Percentiles rank a stretch among this genome's conserved stretches.
Evolutionary conservation across 768 basidiomycete species (phyloP).

Genomic region (Psilocybe sp.): DNA sequence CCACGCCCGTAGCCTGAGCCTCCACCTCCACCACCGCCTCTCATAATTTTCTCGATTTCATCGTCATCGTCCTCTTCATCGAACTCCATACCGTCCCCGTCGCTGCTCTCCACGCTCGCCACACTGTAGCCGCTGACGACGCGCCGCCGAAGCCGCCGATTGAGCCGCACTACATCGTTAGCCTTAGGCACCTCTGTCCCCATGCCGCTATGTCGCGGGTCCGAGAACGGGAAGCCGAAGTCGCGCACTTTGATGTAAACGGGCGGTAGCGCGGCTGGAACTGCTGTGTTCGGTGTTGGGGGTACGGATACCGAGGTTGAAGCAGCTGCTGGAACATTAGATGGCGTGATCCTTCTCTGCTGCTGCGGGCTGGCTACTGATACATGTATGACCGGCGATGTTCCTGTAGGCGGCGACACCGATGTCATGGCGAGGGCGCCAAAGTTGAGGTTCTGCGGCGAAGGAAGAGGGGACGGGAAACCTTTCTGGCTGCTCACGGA

Average conservation of each 20-base stretch:
- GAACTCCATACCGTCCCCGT: conserved; percentile 20
- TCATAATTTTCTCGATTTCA: conserved; percentile 20
- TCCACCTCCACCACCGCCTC: conserved; percentile 9
- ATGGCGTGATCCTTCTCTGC: neutral
- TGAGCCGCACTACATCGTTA: conserved; percentile 33
- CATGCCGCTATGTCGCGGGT: conserved; percentile 37
- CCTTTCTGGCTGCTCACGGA: conserved; percentile 13
- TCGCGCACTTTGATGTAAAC: conserved; percentile 40
- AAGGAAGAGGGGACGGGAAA: conserved; percentile 5
- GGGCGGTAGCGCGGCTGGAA: neutral
- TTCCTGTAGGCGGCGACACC: neutral
- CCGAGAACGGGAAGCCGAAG: conserved; percentile 32
- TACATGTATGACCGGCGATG: neutral
- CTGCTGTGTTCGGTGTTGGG: neutral
- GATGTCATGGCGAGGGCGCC: conserved; percentile 7
- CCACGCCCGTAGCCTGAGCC: conserved; percentile 26
- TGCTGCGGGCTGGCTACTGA: neutral
- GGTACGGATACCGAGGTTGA: conserved; percentile 1
- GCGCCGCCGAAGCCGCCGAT: conserved; percentile 25
- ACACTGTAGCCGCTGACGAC: conserved; percentile 10
- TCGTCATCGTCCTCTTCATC: conserved; percentile 22
- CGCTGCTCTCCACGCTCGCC: conserved; percentile 18
- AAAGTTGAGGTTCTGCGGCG: conserved; percentile 6
- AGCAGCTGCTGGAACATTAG: conserved; percentile 4
- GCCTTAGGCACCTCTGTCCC: conserved; percentile 38